phyloP scores from a whole-genome alignment of 2,329 filamentous ascomycete species.

The Cladosporium sp. region DNA sequence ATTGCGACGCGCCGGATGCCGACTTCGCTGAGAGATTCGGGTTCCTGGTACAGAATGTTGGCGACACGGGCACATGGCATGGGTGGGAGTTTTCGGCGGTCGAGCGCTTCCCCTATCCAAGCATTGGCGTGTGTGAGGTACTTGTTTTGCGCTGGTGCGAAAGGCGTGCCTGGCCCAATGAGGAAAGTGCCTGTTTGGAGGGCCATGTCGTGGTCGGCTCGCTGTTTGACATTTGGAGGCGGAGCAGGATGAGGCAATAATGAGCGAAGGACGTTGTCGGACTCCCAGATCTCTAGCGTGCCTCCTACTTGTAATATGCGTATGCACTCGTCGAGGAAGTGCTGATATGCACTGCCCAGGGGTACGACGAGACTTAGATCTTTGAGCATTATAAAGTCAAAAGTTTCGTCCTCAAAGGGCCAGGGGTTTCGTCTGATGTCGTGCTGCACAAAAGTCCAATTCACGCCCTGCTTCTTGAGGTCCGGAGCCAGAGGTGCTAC shows the following conservation, averaged over 20 bases:
- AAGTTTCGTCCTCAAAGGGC: constrained; percentile 74
- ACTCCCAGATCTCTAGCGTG: constrained; percentile 82
- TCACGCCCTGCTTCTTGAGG: constrained; percentile 66
- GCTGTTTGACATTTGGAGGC: constrained; percentile 51
- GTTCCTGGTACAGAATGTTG: constrained; percentile 75
- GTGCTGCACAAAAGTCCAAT: constrained; percentile 85
- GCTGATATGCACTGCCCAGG: constrained; percentile 50
- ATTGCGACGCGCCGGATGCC: constrained; percentile 78
- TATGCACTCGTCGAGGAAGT: constrained; percentile 67
- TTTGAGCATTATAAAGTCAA: constrained; percentile 85
- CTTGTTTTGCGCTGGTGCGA: constrained; percentile 74
- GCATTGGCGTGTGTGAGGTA: constrained; percentile 78
- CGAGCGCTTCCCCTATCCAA: constrained; percentile 74
- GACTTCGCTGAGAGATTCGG: constrained; percentile 64
- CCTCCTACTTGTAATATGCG: constrained; percentile 75
- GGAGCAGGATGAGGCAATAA: constrained; percentile 71
- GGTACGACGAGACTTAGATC: constrained; percentile 70
- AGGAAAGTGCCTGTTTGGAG: constrained; percentile 73
- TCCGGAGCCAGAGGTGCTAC: constrained; percentile 68
- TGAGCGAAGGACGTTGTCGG: constrained; percentile 78
- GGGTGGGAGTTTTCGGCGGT: constrained; percentile 63
- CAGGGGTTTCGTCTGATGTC: constrained; percentile 72
- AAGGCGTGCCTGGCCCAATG: constrained; percentile 76
- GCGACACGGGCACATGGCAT: constrained; percentile 76
- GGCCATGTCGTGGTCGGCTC: constrained; percentile 61